Base-by-base conservation (phyloP, 192 early-diverging fungal species). In the Backusella westeae region DNA sequence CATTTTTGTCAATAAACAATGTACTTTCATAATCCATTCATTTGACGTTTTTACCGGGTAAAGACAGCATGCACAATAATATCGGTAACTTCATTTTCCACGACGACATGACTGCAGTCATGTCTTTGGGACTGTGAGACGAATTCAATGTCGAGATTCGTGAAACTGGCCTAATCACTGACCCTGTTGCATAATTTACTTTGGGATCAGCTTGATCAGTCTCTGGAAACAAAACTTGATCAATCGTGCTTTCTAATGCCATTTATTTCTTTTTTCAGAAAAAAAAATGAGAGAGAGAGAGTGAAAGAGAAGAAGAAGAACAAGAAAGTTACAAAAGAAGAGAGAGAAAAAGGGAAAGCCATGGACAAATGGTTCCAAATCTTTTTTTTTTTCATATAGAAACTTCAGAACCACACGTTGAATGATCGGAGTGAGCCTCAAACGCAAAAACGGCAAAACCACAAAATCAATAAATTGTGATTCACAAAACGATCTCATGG, bases 41-140 rank as follows among this genome's bases (percentile, higher is more conserved):
- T 12, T 39, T 39, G 56, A 14, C 26, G 3, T 2, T 32, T 46
- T 67, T 76, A 76, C 77, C 72, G 19, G 77, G 77, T 32, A 78
- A 66, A 14, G 44, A 52, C 9, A 78, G 77, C 77, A 78, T 78
- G 34, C 63, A 74, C 6, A 74, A 12, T 21, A 78, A 32, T 67
- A 78, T 73, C 21, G 66, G 38, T 0, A 53, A 29, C 34, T 78
- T 73, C 23, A 52, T 67, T 73, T 69, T 59, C 63, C 59, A 74
- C 6, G 72, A 35, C 5, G 39, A 46, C 34, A 70, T 53, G 12
- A 76, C 35, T 12, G 44, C 67, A 14, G 21, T 34, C 10, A 34
- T 23, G 21, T 69, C 68, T 35, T 49, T 66, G 39, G 44, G n/a
- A 52, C 63, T 29, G 6, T 56, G 34, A 14, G 34, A 26, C 10